Evolutionary conservation across 1,139 yeast species (phyloP).

Genomic region (Yamadazyma atmosphaerica): DNA sequence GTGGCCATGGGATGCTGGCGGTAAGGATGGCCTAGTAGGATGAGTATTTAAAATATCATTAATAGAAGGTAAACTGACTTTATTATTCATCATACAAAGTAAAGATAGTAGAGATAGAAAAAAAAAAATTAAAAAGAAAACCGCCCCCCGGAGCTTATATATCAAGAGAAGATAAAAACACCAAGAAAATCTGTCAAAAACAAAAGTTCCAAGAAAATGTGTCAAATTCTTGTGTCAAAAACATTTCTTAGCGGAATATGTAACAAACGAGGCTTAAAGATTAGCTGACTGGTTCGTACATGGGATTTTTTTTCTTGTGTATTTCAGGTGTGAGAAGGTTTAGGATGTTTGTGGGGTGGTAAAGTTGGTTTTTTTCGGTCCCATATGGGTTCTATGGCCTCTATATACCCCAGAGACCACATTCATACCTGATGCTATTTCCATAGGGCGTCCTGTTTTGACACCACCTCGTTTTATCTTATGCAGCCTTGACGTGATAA

Average conservation of each 20-base stretch:
- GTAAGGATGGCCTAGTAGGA: background rate
- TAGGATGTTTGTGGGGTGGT: too few species aligned
- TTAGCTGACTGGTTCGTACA: background rate
- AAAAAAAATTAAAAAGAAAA: background rate
- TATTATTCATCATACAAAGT: constrained; percentile 15
- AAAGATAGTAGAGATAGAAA: background rate
- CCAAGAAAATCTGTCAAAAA: constrained; percentile 2
- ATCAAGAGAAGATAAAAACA: background rate
- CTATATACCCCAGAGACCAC: too few species aligned
- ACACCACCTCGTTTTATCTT: background rate
- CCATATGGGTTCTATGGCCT: too few species aligned
- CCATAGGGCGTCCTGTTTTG: too few species aligned
- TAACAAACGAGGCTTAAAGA: background rate
- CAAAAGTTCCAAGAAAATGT: constrained; percentile 2
- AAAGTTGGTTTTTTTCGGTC: too few species aligned
- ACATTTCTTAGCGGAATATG: background rate
- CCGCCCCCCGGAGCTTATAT: background rate
- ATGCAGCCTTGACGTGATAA: constrained; percentile 1
- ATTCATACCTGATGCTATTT: too few species aligned
- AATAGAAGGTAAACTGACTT: constrained; percentile 38
- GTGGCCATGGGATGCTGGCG: too few species aligned
- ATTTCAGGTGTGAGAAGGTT: too few species aligned
- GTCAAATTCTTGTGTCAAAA: constrained; percentile 4
- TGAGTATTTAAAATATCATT: constrained; percentile 28
- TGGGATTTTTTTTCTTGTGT: too few species aligned